Percentiles rank a stretch among this genome's conserved stretches.
Conservation (phyloP, 805 yeast species). For the Starmerella potacharoeniae region DNA sequence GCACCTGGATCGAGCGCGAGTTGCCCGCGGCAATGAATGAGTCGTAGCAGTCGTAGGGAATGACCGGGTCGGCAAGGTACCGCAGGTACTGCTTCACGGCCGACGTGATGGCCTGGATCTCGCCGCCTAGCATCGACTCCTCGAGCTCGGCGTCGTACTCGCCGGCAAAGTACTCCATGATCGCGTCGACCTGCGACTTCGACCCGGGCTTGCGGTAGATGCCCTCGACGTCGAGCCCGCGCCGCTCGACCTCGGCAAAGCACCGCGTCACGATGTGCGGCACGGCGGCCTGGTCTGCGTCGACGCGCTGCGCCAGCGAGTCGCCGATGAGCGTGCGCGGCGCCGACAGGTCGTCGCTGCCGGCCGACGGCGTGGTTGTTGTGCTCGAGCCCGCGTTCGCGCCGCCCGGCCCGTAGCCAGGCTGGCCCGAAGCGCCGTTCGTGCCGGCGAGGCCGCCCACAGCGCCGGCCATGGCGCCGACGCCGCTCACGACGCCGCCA, state of each 20-base stretch:
- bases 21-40: conserved; percentile 47
- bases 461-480: conserved; percentile 2
- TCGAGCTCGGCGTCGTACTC: conserved; percentile 23
- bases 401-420: not conserved
- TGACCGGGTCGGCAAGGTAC: conserved; percentile 72
- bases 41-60: conserved; percentile 59
- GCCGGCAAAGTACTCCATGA: conserved; percentile 32
- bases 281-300: conserved; percentile 44
- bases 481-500: not conserved
- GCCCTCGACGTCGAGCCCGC: conserved; percentile 75
- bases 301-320: conserved; percentile 52
- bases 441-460: not conserved
- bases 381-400: not conserved
- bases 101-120: conserved; percentile 76
- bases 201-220: conserved; percentile 85
- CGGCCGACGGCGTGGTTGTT: not conserved
- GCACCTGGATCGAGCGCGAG: conserved; percentile 32
- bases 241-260: conserved; percentile 59
- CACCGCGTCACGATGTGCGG: conserved; percentile 69
- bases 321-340: conserved; percentile 25
- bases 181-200: conserved; percentile 47
- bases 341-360: not conserved
- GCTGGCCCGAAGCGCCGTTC: not conserved
- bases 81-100: conserved; percentile 80
- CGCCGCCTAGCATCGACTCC: conserved; percentile 38